Percentiles rank a stretch among this genome's conserved stretches.
Evolutionary conservation across 2,329 filamentous ascomycete genomes (phyloP).

Genomic region (Bisporella sp.): DNA sequence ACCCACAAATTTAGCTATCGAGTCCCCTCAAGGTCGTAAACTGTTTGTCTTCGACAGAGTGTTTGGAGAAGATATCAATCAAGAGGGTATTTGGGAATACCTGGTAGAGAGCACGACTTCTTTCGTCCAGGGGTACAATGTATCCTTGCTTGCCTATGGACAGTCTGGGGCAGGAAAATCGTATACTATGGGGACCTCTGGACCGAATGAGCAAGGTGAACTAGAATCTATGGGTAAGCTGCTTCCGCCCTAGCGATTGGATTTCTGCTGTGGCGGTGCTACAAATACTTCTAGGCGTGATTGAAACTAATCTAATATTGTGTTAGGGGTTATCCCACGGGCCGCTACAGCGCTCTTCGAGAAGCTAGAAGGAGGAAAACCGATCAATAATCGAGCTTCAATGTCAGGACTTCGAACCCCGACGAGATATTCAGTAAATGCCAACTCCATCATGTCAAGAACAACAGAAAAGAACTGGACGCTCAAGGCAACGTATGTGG

Average conservation of each 20-base stretch:
- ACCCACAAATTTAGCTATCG: conserved; percentile 77
- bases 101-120: conserved; percentile 81
- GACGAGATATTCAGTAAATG: conserved; percentile 61
- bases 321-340: conserved; percentile 83
- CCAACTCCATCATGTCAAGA: conserved; percentile 15
- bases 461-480: conserved; percentile 72
- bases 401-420: conserved; percentile 77
- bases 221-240: conserved; percentile 68
- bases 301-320: conserved; percentile 13
- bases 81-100: conserved; percentile 93
- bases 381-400: conserved; percentile 50
- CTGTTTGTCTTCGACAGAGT: conserved; percentile 96
- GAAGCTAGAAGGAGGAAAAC: conserved; percentile 57
- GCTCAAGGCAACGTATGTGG: conserved; percentile 86
- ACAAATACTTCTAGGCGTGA: neutral
- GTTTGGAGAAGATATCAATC: conserved; percentile 74
- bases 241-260: neutral
- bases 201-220: conserved; percentile 69
- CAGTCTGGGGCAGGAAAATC: conserved; percentile 98
- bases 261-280: conserved; percentile 2
- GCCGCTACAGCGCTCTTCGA: conserved; percentile 85
- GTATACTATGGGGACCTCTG: conserved; percentile 97
- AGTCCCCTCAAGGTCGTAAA: conserved; percentile 87
- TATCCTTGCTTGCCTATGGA: conserved; percentile 92
- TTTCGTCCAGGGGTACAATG: conserved; percentile 96